Base-by-base conservation (phyloP, 352 stramenopile genomes). In the Phytophthora hibernalis region DNA sequence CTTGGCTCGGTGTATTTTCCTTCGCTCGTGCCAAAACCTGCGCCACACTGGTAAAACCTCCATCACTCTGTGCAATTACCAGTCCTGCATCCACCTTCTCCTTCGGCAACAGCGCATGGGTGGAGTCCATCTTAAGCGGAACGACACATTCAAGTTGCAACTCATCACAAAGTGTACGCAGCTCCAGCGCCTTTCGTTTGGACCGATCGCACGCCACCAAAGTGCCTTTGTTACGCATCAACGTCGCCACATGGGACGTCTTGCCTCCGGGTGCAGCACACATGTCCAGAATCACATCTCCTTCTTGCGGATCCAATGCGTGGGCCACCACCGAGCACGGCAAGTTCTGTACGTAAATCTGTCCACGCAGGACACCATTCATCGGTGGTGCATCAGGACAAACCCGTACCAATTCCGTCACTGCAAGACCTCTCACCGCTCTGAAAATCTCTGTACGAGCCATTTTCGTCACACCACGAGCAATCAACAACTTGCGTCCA, bases 231-330 rank as follows among this genome's bases (percentile, higher is more conserved):
- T 98, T 97, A 42, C 83, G 67, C 80, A 98, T 97, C 18, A 98
- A 76, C 67, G 87, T 98, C 13, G 93, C 93, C 8, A 98, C 43
- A 66, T 98, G 95, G 7, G 90, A 93, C 16, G 95, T 95, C 72
- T 99, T 99, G 18, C 96, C 96, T 33, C 96, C 95, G 1, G 96
- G 96, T 0, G 94, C 95, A 6, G 89, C 82, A 80, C 96, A 99
- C 90, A 98, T 97, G 63, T 98, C 96, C 38, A 98, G 69, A 73
- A 98, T 89, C 26, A 89, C 79, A 31, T 98, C 88, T 24, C 83
- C 88, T 20, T 79, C 59, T 66, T 96, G 74, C 1, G 94, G 90
- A 66, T 96, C 62, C 5, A 98, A 71, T 8, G 84, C 92, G 61
- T 98, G 90, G 0, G 79, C 92, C n/a, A 98, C 96, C 30, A 98